phyloP scores from a whole-genome alignment of 2,329 filamentous ascomycete genomes.

The Colletotrichum sp. region DNA sequence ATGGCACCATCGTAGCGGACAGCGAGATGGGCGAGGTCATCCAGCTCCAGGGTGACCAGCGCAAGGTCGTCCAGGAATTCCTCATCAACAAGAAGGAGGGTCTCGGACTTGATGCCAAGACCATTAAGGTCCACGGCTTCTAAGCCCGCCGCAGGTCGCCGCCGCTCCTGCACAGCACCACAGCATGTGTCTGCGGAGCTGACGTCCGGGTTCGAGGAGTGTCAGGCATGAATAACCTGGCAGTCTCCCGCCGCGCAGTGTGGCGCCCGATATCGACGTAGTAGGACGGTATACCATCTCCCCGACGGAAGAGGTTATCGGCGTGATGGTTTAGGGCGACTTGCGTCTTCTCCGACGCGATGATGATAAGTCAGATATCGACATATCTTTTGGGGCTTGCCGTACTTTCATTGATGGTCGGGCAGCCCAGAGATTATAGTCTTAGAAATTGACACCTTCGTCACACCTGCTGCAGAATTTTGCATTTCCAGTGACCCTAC shows the following conservation, averaged over 20 bases:
- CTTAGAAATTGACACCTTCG: neutral
- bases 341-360: conserved; percentile 19
- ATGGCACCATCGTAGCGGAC: conserved; percentile 99
- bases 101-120: conserved; percentile 92
- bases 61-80: conserved; percentile 98
- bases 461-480: neutral
- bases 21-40: conserved; percentile 99
- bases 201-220: conserved; percentile 16
- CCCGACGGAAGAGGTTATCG: conserved; percentile 14
- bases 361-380: conserved; percentile 8
- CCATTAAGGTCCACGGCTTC: conserved; percentile 81
- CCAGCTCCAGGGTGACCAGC: conserved; percentile 98
- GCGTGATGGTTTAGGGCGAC: conserved; percentile 20
- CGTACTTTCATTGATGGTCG: conserved; percentile 5
- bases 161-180: conserved; percentile 32
- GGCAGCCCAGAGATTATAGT: neutral
- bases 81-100: conserved; percentile 95
- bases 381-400: neutral
- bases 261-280: conserved; percentile 15
- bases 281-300: conserved; percentile 19
- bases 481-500: neutral
- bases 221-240: neutral
- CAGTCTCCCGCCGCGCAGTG: conserved; percentile 13
- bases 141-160: conserved; percentile 46
- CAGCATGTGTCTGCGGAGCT: neutral